Percentiles rank a stretch among this genome's conserved stretches.
Evolutionary conservation across 257 asterid species (phyloP).

Genomic region (Solanum arcanum): DNA sequence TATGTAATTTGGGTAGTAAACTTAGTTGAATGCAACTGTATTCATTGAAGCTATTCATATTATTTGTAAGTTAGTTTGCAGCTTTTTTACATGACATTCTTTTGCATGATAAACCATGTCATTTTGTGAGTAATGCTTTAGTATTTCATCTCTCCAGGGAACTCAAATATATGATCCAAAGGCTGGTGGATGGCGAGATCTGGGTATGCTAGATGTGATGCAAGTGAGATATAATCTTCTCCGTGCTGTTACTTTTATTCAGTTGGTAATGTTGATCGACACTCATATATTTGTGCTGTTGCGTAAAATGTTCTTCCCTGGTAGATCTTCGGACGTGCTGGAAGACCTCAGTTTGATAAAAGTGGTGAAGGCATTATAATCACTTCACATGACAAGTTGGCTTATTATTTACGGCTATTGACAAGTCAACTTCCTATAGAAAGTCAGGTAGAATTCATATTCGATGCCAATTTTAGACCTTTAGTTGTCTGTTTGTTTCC

Average conservation of each 20-base stretch:
- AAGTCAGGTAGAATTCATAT: slow-evolving; percentile 59
- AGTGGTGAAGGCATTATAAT: slow-evolving; percentile 99
- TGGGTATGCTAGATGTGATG: slow-evolving; percentile 99
- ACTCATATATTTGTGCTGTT: slow-evolving; percentile 1
- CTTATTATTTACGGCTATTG: slow-evolving; percentile 81
- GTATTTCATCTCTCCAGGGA: slow-evolving; percentile 49
- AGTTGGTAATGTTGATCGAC: background rate
- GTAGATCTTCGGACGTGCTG: slow-evolving; percentile 99
- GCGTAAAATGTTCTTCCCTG: slow-evolving; percentile 12
- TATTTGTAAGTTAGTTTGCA: background rate
- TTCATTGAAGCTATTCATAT: background rate
- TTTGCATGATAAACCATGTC: background rate
- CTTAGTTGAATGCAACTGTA: background rate
- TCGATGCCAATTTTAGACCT: background rate
- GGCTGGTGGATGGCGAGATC: slow-evolving; percentile 99
- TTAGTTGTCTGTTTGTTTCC: background rate
- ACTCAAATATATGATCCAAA: slow-evolving; percentile 95
- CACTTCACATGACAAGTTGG: slow-evolving; percentile 77
- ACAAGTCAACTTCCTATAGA: slow-evolving; percentile 98
- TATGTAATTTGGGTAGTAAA: background rate
- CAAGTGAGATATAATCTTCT: slow-evolving; percentile 43
- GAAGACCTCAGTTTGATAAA: slow-evolving; percentile 97
- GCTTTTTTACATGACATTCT: background rate
- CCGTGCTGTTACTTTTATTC: background rate
- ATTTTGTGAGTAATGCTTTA: slow-evolving; percentile 10